Evolutionary conservation across 495 filamentous ascomycete genomes (phyloP).

Genomic region (Glutinoglossum americanum): DNA sequence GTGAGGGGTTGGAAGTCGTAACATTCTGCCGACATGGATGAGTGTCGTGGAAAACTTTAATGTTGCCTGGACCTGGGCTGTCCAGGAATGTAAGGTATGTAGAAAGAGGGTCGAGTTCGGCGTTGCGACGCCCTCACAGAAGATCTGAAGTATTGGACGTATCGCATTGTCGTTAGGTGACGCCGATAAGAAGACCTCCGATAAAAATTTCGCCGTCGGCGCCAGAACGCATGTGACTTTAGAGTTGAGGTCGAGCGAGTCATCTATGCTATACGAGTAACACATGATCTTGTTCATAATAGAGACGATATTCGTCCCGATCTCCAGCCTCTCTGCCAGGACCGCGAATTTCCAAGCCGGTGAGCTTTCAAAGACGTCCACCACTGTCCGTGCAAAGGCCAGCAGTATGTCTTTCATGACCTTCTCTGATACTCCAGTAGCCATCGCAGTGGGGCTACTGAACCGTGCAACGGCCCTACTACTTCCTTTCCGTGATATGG

Average conservation of each 20-base stretch:
- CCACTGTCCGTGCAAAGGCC: slow-evolving; percentile 45
- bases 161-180: slow-evolving; percentile 48
- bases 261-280: slow-evolving; percentile 52
- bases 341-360: slow-evolving; percentile 61
- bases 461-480: slow-evolving; percentile 29
- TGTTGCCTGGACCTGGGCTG: slow-evolving; percentile 37
- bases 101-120: slow-evolving; percentile 42
- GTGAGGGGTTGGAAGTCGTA: slow-evolving; percentile 33
- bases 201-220: slow-evolving; percentile 47
- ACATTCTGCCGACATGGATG: slow-evolving; percentile 42
- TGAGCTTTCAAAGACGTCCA: slow-evolving; percentile 67
- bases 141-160: slow-evolving; percentile 51
- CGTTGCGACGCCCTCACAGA: slow-evolving; percentile 42
- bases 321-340: slow-evolving; percentile 38
- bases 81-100: slow-evolving; percentile 30
- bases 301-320: slow-evolving; percentile 34
- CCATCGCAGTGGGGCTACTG: slow-evolving; percentile 29
- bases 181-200: slow-evolving; percentile 52
- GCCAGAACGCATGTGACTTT: slow-evolving; percentile 44
- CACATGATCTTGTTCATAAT: slow-evolving; percentile 50
- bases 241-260: slow-evolving; percentile 24
- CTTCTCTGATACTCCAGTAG: slow-evolving; percentile 53
- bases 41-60: slow-evolving; percentile 46
- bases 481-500: slow-evolving; percentile 44
- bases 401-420: slow-evolving; percentile 50